phyloP scores from a whole-genome alignment of 108 stramenopile species.

The Pseudonitzschia multiseries region DNA sequence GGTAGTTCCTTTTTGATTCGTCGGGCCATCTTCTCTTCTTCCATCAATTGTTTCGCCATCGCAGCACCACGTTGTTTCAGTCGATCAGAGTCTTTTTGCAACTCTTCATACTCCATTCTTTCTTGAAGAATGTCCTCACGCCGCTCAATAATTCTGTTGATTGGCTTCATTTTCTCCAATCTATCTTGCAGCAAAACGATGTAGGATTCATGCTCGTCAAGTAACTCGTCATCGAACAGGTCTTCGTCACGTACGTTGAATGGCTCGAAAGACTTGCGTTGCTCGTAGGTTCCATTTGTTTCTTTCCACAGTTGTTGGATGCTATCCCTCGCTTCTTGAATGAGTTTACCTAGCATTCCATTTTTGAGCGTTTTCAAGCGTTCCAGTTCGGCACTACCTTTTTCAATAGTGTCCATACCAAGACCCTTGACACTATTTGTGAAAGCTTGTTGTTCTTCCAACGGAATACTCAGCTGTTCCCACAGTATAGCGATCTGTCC shows the following conservation, averaged over 20 bases:
- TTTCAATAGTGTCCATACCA: slow-evolving; percentile 85
- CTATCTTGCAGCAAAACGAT: slow-evolving; percentile 52
- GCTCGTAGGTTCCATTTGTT: slow-evolving; percentile 62
- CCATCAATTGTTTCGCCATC: slow-evolving; percentile 85
- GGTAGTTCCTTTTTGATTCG: slow-evolving; percentile 86
- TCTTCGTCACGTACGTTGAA: slow-evolving; percentile 63
- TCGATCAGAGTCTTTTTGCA: slow-evolving; percentile 87
- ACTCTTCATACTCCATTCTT: slow-evolving; percentile 73
- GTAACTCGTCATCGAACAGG: slow-evolving; percentile 73
- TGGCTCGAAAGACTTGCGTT: slow-evolving; percentile 64
- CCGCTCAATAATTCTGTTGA: slow-evolving; percentile 81
- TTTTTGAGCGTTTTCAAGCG: slow-evolving; percentile 75
- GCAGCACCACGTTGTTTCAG: slow-evolving; percentile 84
- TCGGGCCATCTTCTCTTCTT: slow-evolving; percentile 91
- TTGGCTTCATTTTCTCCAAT: slow-evolving; percentile 83
- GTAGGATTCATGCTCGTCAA: slow-evolving; percentile 83
- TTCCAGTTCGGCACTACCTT: slow-evolving; percentile 76
- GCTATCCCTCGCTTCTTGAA: slow-evolving; percentile 68
- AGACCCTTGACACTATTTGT: slow-evolving; percentile 83
- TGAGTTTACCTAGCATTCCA: slow-evolving; percentile 83
- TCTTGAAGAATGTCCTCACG: slow-evolving; percentile 82
- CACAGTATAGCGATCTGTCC: slow-evolving; percentile 82
- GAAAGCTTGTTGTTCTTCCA: slow-evolving; percentile 85
- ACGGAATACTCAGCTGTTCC: slow-evolving; percentile 83
- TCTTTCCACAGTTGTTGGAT: slow-evolving; percentile 87